These are phyloP conservation scores for Setaria italica DNA, from an alignment of 202 grass and related monocot genomes.

Conservation along the genomic window DNA sequence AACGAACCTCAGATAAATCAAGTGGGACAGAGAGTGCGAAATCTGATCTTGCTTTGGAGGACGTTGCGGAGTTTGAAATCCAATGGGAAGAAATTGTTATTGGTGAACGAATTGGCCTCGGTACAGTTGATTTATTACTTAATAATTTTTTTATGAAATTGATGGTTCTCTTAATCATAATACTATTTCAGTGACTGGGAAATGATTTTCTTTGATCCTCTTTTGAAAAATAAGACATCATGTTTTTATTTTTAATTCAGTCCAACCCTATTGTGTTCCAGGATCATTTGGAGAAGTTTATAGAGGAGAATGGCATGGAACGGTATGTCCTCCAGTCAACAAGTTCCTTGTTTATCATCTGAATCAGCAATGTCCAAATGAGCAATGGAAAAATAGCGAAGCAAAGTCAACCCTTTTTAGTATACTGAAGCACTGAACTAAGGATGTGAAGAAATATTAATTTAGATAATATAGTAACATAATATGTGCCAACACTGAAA, in stretches of 20 bases:
- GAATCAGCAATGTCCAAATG: constrained; percentile 39
- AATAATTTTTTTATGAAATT: constrained; percentile 34
- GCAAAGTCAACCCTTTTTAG: background rate
- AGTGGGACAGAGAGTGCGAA: constrained; percentile 84
- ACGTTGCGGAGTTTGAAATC: constrained; percentile 94
- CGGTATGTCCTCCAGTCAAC: constrained; percentile 64
- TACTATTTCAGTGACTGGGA: constrained; percentile 30
- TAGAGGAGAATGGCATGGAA: constrained; percentile 99
- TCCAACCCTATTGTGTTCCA: constrained; percentile 54
- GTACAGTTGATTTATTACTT: constrained; percentile 51
- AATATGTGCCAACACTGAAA: constrained; percentile 21
- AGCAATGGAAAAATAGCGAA: constrained; percentile 19
- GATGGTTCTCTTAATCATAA: constrained; percentile 39
- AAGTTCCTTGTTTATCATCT: constrained; percentile 36
- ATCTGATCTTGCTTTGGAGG: constrained; percentile 77
- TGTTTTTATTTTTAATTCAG: constrained; percentile 16
- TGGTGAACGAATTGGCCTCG: constrained; percentile 94
- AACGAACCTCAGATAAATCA: constrained; percentile 91
- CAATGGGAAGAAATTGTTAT: constrained; percentile 90
- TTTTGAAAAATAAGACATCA: background rate
- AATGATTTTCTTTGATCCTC: constrained; percentile 30
- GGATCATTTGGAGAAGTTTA: constrained; percentile 99
- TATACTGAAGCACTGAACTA: background rate
- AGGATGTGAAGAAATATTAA: constrained; percentile 35
- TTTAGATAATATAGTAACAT: background rate